Conservation (phyloP, 257 asterid genomes). For the Solanum microdontum region DNA sequence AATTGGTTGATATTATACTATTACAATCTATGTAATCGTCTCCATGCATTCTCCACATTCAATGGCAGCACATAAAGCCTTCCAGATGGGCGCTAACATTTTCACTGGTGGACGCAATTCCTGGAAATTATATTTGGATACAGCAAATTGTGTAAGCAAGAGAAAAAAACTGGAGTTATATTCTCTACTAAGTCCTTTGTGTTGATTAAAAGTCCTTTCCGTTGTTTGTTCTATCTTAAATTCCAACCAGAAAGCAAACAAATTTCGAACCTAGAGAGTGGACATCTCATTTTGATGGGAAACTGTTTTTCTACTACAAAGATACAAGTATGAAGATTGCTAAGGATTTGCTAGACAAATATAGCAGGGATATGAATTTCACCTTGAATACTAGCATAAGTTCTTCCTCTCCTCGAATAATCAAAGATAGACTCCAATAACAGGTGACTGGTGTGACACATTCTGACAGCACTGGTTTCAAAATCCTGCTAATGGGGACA, state of each 20-base stretch:
- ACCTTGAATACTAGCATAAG: constrained; percentile 79
- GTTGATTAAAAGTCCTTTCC: not conserved
- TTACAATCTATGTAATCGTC: not conserved
- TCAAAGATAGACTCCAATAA: constrained; percentile 81
- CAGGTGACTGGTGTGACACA: constrained; percentile 96
- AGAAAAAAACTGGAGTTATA: not conserved
- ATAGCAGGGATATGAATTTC: not conserved
- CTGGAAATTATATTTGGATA: constrained; percentile 13
- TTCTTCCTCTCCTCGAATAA: constrained; percentile 57
- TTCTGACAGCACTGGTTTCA: constrained; percentile 83
- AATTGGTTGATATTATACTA: not conserved
- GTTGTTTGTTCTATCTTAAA: not conserved
- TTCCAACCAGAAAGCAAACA: not conserved
- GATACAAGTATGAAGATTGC: not conserved
- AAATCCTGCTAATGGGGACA: constrained; percentile 57
- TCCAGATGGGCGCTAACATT: constrained; percentile 79
- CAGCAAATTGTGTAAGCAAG: not conserved
- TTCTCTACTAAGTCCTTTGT: not conserved
- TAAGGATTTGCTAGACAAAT: not conserved
- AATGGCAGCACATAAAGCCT: constrained; percentile 55
- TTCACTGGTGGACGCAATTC: constrained; percentile 57
- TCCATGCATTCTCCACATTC: constrained; percentile 3
- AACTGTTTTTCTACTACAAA: not conserved
- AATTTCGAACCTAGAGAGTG: not conserved
- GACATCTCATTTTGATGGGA: not conserved